These are phyloP conservation scores for Schizosaccharomyces octosporus DNA, from an alignment of 805 yeast species.

Conservation along the genomic window DNA sequence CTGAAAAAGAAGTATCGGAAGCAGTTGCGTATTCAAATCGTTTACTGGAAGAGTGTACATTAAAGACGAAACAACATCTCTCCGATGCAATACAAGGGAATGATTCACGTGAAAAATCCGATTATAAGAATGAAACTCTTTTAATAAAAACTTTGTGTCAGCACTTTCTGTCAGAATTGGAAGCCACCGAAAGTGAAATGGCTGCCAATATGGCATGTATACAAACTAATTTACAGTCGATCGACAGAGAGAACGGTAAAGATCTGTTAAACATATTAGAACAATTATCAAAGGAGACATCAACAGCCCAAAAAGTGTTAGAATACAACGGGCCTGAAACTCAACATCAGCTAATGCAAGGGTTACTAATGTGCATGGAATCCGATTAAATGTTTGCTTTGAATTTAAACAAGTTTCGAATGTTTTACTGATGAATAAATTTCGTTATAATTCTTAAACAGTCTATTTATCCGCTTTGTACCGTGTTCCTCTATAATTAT, in stretches of 20 bases:
- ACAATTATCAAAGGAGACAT: neutral
- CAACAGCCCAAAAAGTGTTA: neutral
- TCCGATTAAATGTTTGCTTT: neutral
- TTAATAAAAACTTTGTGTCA: neutral
- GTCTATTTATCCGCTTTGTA: too few relatives aligned
- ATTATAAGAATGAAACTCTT: neutral
- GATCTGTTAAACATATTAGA: neutral
- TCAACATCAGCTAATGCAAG: neutral
- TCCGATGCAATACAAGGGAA: neutral
- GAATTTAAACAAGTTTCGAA: too few relatives aligned
- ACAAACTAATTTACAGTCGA: neutral
- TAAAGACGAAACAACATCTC: neutral
- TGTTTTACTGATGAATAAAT: too few relatives aligned
- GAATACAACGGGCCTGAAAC: neutral
- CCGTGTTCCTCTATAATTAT: too few relatives aligned
- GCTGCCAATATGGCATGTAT: neutral
- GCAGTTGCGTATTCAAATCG: neutral
- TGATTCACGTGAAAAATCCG: neutral
- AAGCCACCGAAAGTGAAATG: neutral
- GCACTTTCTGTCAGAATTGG: neutral
- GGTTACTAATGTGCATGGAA: neutral
- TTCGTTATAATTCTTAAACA: too few relatives aligned
- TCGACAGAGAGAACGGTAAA: neutral
- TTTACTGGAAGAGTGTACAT: neutral
- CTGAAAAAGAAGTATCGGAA: neutral